These are phyloP conservation scores for Phytophthora sojae DNA, from an alignment of 352 stramenopile species.

Conservation along the genomic window DNA sequence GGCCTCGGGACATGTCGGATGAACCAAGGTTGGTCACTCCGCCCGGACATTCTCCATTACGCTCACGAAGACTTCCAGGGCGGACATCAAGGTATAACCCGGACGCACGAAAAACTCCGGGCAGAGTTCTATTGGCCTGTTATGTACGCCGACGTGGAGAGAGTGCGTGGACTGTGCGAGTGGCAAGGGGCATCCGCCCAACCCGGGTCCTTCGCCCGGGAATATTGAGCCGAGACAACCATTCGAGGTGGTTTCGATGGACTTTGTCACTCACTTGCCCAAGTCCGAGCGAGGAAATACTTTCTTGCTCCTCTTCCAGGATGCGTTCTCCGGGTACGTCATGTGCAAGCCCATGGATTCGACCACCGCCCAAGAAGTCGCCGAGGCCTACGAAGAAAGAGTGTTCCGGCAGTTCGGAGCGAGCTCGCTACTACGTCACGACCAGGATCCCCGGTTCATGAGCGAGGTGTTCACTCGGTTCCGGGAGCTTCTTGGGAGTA, in stretches of 20 bases:
- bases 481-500: too few species aligned
- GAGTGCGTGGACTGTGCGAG: neutral
- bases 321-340: constrained; percentile 1
- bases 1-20: neutral
- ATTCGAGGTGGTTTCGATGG: constrained; percentile 22
- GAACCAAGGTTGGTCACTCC: neutral
- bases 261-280: constrained; percentile 17
- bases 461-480: too few species aligned
- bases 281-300: neutral
- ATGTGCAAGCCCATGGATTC: constrained; percentile 31
- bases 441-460: constrained; percentile 42
- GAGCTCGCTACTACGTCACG: constrained; percentile 21
- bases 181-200: neutral
- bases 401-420: constrained; percentile 40
- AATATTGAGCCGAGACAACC: constrained; percentile 2
- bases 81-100: neutral
- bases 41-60: neutral
- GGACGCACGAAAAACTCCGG: neutral
- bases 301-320: constrained; percentile 12
- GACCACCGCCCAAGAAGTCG: constrained; percentile 20
- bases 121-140: neutral
- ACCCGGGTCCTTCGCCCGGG: constrained; percentile 5
- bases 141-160: neutral
- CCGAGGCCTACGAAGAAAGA: constrained; percentile 29
- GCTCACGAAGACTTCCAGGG: neutral